Conservation (phyloP, 2,329 filamentous ascomycete species). For the Periglandula ipomoeae region DNA sequence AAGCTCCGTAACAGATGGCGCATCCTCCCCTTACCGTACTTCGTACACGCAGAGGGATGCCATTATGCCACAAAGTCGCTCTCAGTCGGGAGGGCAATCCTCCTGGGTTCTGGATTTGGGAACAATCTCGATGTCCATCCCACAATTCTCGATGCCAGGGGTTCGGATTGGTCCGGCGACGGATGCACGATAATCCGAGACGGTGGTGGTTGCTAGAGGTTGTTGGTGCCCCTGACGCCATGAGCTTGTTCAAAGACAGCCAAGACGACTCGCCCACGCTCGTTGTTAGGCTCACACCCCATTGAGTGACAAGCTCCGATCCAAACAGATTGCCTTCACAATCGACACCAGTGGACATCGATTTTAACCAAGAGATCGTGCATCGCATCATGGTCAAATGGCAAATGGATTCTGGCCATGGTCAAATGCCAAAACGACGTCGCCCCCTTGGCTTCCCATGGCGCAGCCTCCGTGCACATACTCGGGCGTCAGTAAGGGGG, state of each 20-base stretch:
- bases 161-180: constrained; percentile 5
- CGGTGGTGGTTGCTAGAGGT: neutral
- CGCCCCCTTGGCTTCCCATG: neutral
- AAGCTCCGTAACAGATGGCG: too few relatives aligned
- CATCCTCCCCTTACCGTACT: too few relatives aligned
- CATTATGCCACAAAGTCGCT: neutral
- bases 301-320: neutral
- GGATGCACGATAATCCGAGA: constrained; percentile 3
- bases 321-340: neutral
- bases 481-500: neutral
- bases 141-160: neutral
- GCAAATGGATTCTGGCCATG: constrained; percentile 4
- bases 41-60: neutral
- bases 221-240: neutral
- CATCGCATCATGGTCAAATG: constrained; percentile 6
- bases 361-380: constrained; percentile 8
- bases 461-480: too few relatives aligned
- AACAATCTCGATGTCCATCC: constrained; percentile 9
- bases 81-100: neutral
- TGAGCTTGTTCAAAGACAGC: constrained; percentile 1
- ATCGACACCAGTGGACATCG: constrained; percentile 5
- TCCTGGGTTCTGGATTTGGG: neutral
- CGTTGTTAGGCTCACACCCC: neutral
- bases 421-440: neutral
- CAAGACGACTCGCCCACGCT: neutral